Conservation (phyloP, 176 grass and related monocot species). For the Avena insularis region DNA sequence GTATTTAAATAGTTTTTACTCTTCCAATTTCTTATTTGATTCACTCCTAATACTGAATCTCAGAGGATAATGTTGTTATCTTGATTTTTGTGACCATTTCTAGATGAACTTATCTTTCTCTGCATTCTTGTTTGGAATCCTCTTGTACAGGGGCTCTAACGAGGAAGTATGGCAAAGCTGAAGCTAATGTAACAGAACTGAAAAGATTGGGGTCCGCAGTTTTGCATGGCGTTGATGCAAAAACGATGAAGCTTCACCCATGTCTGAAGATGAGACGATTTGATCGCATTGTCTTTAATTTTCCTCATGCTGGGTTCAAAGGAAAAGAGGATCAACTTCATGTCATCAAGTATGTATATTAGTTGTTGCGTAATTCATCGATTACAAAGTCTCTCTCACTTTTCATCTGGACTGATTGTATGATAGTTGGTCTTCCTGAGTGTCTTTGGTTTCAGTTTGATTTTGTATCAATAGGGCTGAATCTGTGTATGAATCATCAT, state of each 20-base stretch:
- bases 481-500: not conserved
- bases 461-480: not conserved
- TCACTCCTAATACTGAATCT: constrained; percentile 7
- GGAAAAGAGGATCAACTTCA: constrained; percentile 39
- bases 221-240: constrained; percentile 52
- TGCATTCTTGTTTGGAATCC: not conserved
- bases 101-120: constrained; percentile 11
- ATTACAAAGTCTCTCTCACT: not conserved
- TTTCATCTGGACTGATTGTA: not conserved
- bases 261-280: constrained; percentile 54
- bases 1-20: not conserved
- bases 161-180: constrained; percentile 52
- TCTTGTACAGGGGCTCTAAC: constrained; percentile 34
- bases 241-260: constrained; percentile 53
- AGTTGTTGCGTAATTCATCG: constrained; percentile 4
- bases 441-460: constrained; percentile 2
- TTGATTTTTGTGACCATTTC: not conserved
- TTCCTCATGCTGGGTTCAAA: constrained; percentile 78
- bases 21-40: not conserved
- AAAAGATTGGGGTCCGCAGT: constrained; percentile 37
- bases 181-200: constrained; percentile 50
- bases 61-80: not conserved
- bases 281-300: constrained; percentile 70
- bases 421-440: not conserved
- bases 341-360: constrained; percentile 61